phyloP scores from a whole-genome alignment of 2,329 filamentous ascomycete genomes.

The Neurospora sp. region DNA sequence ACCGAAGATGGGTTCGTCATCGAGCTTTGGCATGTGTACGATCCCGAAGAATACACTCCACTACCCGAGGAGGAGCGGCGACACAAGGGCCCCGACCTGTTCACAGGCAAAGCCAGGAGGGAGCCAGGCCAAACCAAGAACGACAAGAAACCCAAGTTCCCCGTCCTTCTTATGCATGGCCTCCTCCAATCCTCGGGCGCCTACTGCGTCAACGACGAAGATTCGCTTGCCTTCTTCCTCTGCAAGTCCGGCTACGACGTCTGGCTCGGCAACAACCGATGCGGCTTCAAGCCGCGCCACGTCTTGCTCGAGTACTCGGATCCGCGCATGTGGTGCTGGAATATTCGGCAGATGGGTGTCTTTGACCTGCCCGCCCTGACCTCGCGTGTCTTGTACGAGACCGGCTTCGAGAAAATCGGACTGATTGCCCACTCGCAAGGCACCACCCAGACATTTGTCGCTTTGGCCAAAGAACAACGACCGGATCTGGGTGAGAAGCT shows the following conservation, averaged over 20 bases:
- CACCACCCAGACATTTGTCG: conserved; percentile 79
- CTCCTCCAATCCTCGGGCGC: conserved; percentile 80
- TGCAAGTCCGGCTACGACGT: conserved; percentile 90
- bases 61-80: conserved; percentile 37
- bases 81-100: conserved; percentile 51
- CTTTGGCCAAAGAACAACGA: conserved; percentile 79
- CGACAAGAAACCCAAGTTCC: conserved; percentile 54
- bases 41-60: conserved; percentile 62
- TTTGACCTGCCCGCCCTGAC: conserved; percentile 77
- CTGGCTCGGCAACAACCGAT: conserved; percentile 91
- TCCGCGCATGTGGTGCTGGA: conserved; percentile 95
- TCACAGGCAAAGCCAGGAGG: conserved; percentile 32
- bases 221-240: conserved; percentile 82
- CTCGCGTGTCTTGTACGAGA: conserved; percentile 70
- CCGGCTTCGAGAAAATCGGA: conserved; percentile 71
- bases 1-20: conserved; percentile 93
- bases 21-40: conserved; percentile 79
- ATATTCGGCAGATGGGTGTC: conserved; percentile 86
- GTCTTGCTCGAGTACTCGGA: conserved; percentile 59
- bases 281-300: conserved; percentile 74
- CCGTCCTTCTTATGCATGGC: conserved; percentile 79
- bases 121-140: conserved; percentile 24
- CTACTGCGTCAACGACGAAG: conserved; percentile 83
- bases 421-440: conserved; percentile 85
- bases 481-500: conserved; percentile 75